These are phyloP conservation scores for Mucor saturninus DNA, from an alignment of 371 early-diverging fungal species.

Conservation along the genomic window DNA sequence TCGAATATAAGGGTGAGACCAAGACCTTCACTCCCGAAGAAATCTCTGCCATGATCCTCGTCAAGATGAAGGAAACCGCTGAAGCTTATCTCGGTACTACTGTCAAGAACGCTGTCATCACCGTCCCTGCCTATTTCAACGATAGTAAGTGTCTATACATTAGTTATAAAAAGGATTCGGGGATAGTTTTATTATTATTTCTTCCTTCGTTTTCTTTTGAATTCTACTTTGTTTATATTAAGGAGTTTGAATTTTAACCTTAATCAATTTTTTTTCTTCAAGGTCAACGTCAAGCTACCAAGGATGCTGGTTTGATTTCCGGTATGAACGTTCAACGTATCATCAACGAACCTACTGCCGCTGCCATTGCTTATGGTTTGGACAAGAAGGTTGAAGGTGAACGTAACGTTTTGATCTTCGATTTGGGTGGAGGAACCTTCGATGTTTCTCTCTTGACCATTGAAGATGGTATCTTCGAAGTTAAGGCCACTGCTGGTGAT, in stretches of 20 bases:
- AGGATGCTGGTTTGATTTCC: constrained; percentile 83
- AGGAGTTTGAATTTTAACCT: constrained; percentile 29
- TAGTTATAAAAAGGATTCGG: neutral
- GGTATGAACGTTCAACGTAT: constrained; percentile 86
- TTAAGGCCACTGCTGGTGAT: constrained; percentile 96
- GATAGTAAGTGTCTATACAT: constrained; percentile 37
- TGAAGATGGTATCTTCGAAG: constrained; percentile 92
- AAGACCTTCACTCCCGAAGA: constrained; percentile 91
- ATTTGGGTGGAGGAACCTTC: constrained; percentile 97
- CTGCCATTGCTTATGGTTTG: constrained; percentile 95
- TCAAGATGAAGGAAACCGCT: constrained; percentile 92
- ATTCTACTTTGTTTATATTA: too few relatives aligned
- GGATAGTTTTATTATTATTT: neutral
- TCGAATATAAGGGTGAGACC: constrained; percentile 80
- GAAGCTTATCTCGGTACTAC: constrained; percentile 83
- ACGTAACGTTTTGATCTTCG: constrained; percentile 89
- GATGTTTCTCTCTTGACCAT: constrained; percentile 94
- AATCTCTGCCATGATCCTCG: constrained; percentile 91
- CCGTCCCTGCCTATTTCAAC: constrained; percentile 92
- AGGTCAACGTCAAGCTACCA: constrained; percentile 90
- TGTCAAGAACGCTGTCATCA: constrained; percentile 92
- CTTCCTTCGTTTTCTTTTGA: neutral
- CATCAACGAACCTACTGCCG: constrained; percentile 97
- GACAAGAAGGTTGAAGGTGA: constrained; percentile 81
- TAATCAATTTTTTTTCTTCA: constrained; percentile 24